These are phyloP conservation scores for Debaryomycetaceae sp. DNA, from an alignment of 1,139 yeast species.

Conservation along the genomic window DNA sequence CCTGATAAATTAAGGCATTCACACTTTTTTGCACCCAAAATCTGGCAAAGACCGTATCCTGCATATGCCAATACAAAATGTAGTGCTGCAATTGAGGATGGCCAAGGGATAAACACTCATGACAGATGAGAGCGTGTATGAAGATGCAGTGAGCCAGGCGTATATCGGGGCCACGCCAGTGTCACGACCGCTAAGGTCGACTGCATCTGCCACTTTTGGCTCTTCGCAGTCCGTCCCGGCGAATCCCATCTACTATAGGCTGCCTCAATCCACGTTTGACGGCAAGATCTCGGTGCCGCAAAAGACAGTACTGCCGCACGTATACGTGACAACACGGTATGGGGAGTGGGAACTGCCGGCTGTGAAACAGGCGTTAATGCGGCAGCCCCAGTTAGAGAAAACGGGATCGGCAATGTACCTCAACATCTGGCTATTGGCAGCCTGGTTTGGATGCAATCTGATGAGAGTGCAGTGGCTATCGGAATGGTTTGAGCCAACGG, in stretches of 20 bases:
- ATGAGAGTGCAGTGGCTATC: conserved; percentile 5
- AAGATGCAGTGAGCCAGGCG: conserved; percentile 7
- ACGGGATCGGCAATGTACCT: conserved; percentile 9
- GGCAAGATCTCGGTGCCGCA: no score
- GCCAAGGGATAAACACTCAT: no score
- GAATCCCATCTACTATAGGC: background rate
- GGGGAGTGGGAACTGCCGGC: conserved; percentile 36
- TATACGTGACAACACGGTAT: no score
- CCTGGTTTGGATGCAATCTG: conserved; percentile 10
- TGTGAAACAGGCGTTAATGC: conserved; percentile 22
- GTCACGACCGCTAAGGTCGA: conserved; percentile 8
- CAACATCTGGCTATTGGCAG: conserved; percentile 10
- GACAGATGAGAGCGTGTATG: no score
- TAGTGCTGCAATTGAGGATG: no score
- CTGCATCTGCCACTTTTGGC: no score
- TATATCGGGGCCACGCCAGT: no score
- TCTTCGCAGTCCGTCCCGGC: background rate
- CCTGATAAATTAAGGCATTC: no score
- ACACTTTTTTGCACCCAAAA: background rate
- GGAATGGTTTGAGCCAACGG: background rate
- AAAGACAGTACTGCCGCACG: no score
- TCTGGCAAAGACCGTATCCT: no score
- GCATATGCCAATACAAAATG: no score
- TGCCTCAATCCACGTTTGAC: no score
- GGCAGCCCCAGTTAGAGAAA: conserved; percentile 22